Conservation (phyloP, 345 rosid species). For the Carallia brachiata region DNA sequence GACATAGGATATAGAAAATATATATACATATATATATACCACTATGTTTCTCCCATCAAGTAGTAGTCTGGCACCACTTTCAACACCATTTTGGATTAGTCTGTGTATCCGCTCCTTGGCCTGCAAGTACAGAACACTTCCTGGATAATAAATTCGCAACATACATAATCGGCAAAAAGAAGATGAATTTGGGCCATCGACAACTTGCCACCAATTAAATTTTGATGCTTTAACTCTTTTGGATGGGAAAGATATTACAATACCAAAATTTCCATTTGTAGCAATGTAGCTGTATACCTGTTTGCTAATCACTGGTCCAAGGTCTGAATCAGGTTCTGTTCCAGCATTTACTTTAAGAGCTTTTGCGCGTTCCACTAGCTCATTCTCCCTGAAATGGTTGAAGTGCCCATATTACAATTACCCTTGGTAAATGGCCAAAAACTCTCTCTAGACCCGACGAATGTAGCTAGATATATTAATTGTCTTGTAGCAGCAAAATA, state of each 20-base stretch:
- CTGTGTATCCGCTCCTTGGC: conserved; percentile 84
- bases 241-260: too few relatives aligned
- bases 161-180: neutral
- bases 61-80: conserved; percentile 73
- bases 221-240: too few relatives aligned
- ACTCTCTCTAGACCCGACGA: neutral
- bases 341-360: conserved; percentile 87
- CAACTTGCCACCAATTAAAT: neutral
- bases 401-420: neutral
- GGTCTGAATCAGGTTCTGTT: conserved; percentile 78
- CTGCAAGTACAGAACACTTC: conserved; percentile 38
- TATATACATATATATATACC: conserved; percentile 35
- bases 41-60: conserved; percentile 85
- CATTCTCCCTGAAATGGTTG: conserved; percentile 52
- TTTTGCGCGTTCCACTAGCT: conserved; percentile 74
- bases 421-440: neutral
- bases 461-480: neutral
- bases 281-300: conserved; percentile 42
- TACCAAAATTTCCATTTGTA: neutral
- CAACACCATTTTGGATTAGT: conserved; percentile 81
- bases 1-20: neutral
- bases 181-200: neutral
- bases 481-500: neutral
- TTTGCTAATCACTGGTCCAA: conserved; percentile 93
- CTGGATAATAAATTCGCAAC: neutral